Conservation (phyloP, 2,329 filamentous ascomycete genomes). For the Fusarium luffae region DNA sequence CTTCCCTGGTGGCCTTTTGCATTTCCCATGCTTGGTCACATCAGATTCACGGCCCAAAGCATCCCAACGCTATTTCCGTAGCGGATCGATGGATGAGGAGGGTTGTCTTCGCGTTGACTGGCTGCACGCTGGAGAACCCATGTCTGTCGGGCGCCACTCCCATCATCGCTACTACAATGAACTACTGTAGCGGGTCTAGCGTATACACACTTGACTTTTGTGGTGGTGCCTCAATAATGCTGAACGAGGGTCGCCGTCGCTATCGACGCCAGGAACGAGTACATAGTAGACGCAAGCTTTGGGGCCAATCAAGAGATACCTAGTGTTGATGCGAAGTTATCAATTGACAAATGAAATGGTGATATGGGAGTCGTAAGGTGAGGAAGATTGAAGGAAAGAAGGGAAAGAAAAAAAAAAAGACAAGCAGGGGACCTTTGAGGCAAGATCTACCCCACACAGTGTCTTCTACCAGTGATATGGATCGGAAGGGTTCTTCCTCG, state of each 20-base stretch:
- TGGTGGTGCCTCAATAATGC: constrained; percentile 19
- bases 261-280: not conserved
- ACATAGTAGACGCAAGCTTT: not conserved
- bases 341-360: not conserved
- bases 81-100: constrained; percentile 31
- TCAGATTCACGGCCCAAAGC: constrained; percentile 42
- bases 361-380: not conserved
- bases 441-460: constrained; percentile 12
- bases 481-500: constrained; percentile 23
- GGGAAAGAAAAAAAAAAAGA: too few species aligned
- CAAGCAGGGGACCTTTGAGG: not conserved
- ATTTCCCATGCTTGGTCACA: constrained; percentile 42
- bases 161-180: constrained; percentile 45
- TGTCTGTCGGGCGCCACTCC: constrained; percentile 45
- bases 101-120: constrained; percentile 35
- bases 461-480: not conserved
- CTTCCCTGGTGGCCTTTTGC: constrained; percentile 36
- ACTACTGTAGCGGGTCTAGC: constrained; percentile 37
- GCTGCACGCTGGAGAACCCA: constrained; percentile 35
- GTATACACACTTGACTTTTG: constrained; percentile 14
- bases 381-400: not conserved
- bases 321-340: not conserved
- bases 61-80: constrained; percentile 42
- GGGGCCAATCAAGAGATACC: not conserved
- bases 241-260: not conserved